phyloP scores from a whole-genome alignment of 2,329 filamentous ascomycete genomes.

The Colletotrichum cereale region DNA sequence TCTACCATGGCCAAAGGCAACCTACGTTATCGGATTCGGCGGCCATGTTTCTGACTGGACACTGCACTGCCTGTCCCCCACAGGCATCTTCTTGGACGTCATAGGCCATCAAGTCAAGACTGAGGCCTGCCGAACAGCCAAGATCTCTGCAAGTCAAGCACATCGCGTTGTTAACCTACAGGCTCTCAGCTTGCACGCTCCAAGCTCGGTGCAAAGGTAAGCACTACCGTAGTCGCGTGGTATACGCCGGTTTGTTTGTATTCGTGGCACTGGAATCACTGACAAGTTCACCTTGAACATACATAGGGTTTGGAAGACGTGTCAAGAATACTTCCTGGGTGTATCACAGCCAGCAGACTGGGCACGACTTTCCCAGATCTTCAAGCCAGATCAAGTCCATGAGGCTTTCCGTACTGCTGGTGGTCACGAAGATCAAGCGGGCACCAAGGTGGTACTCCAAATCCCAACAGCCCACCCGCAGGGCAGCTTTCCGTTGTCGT shows the following conservation, averaged over 20 bases:
- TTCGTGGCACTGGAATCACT: no score
- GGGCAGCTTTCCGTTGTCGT: neutral
- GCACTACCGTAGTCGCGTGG: neutral
- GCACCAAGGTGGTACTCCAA: neutral
- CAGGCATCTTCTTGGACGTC: no score
- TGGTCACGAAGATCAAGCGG: neutral
- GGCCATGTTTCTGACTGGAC: no score
- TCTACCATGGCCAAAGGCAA: neutral
- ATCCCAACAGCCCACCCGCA: neutral
- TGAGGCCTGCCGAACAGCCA: neutral
- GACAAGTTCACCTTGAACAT: neutral
- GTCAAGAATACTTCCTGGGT: neutral
- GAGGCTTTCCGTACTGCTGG: conserved; percentile 8
- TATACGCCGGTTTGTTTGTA: neutral
- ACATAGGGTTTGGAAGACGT: neutral
- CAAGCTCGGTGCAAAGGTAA: conserved; percentile 6
- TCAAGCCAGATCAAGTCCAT: neutral
- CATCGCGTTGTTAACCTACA: conserved; percentile 1
- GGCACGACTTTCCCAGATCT: conserved; percentile 1
- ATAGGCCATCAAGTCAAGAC: neutral
- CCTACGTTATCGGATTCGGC: conserved; percentile 1
- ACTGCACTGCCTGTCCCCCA: no score
- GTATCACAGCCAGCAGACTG: neutral
- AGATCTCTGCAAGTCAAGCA: conserved; percentile 13
- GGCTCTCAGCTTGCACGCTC: neutral